Evolutionary conservation across 2,329 filamentous ascomycete species (phyloP).

Genomic region (Colletotrichum melonis): DNA sequence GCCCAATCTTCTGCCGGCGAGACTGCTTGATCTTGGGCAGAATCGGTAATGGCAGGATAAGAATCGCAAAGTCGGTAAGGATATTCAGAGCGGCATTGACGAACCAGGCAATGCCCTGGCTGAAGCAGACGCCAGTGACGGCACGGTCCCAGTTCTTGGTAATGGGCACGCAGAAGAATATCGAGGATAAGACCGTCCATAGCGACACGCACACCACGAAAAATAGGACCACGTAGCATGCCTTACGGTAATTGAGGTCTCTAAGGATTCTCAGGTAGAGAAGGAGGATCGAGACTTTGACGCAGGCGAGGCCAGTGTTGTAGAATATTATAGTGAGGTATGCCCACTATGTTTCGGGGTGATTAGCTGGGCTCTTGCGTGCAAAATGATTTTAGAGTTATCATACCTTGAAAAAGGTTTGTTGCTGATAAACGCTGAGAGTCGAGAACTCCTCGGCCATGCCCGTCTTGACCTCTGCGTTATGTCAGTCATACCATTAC

Average conservation of each 20-base stretch:
- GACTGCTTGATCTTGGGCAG: slow-evolving; percentile 38
- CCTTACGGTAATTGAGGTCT: slow-evolving; percentile 38
- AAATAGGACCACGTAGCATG: slow-evolving; percentile 31
- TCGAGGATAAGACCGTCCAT: slow-evolving; percentile 33
- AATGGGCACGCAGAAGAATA: slow-evolving; percentile 40
- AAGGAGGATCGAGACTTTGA: slow-evolving; percentile 42
- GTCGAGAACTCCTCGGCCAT: slow-evolving; percentile 5
- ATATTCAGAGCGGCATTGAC: slow-evolving; percentile 40
- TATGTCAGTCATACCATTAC: background rate
- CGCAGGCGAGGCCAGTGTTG: slow-evolving; percentile 37
- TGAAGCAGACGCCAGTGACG: slow-evolving; percentile 2
- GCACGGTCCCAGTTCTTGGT: slow-evolving; percentile 35
- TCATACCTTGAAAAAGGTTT: slow-evolving; percentile 24
- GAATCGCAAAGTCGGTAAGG: slow-evolving; percentile 41
- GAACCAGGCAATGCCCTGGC: slow-evolving; percentile 18
- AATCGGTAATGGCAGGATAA: slow-evolving; percentile 41
- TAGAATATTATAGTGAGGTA: slow-evolving; percentile 39
- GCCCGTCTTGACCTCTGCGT: background rate
- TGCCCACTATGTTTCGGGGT: background rate
- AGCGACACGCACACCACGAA: slow-evolving; percentile 36
- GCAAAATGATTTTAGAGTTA: too few species aligned
- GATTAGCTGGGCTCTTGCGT: too few species aligned
- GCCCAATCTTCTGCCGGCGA: slow-evolving; percentile 38
- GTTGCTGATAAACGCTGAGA: slow-evolving; percentile 7
- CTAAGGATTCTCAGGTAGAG: slow-evolving; percentile 42